Conservation (phyloP, 441 rosid genomes). For the Populus hybrid region DNA sequence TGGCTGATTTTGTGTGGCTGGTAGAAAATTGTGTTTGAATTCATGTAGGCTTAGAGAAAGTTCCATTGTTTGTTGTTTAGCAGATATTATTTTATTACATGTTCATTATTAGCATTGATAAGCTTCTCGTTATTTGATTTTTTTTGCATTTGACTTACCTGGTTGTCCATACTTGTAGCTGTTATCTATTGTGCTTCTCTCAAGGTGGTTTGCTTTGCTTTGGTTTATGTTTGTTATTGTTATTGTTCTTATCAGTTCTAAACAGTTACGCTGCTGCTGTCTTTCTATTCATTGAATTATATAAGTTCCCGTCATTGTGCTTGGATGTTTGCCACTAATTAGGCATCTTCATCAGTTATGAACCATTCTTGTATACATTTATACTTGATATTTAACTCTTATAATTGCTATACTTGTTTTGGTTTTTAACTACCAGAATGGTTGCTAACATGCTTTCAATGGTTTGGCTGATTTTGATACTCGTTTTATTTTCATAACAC, state of each 20-base stretch:
- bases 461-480: background rate
- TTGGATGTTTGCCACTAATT: background rate
- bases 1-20: background rate
- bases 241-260: background rate
- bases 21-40: background rate
- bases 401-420: background rate
- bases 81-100: too few species aligned
- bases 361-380: background rate
- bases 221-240: background rate
- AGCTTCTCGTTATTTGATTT: too few species aligned
- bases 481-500: background rate
- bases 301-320: background rate
- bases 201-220: background rate
- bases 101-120: too few species aligned
- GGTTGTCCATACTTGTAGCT: background rate
- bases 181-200: background rate
- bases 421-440: background rate
- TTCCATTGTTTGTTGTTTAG: background rate
- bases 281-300: background rate
- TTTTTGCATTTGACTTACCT: slow-evolving; percentile 1
- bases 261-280: background rate
- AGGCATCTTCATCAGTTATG: background rate
- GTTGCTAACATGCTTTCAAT: background rate
- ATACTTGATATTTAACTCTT: background rate
- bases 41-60: background rate